Base-by-base conservation (phyloP, 2,329 filamentous ascomycete genomes). In the Chaetomiaceae sp. region DNA sequence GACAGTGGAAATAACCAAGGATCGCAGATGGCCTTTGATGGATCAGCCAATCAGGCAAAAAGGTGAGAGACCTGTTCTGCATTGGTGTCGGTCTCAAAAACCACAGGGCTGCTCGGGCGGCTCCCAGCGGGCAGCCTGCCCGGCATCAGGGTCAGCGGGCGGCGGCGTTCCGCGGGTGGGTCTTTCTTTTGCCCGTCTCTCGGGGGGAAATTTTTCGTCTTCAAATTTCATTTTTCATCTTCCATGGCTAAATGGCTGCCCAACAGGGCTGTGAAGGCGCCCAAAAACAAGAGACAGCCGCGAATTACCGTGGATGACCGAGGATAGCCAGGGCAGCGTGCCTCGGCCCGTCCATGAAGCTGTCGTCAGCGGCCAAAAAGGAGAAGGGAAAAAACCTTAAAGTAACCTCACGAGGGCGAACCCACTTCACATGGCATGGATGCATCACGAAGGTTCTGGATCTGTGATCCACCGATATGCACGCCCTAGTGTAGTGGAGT, bases 231-330 rank as follows among this genome's bases (percentile, higher is more conserved):
- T n/a, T n/a, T n/a, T n/a, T n/a, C n/a, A n/a, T n/a, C n/a, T n/a
- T n/a, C n/a, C n/a, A n/a, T n/a, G n/a, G n/a, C n/a, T n/a, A n/a
- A n/a, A 23, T 48, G 13, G 44, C 41, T 35, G 50, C 50, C 44
- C 47, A 47, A 49, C 19, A 50, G n/a, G 19, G 45, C 30, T 38
- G 25, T 17, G 30, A n/a, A 34, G 27, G 4, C 20, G 17, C 5
- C 20, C 23, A 27, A 19, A 48, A 39, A 44, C 16, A n/a, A 19
- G 20, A 27, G 2, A 12, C 30, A 5, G 9, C 51, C 52, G 52
- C 30, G 48, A 20, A 45, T 54, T 54, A 25, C 52, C 48, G 51
- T 10, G 40, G 43, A 5, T 50, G 38, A 1, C 47, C 47, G 51
- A 44, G 46, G 31, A 25, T 46, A 53, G 21, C 51, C 45, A 13